Conservation (phyloP, 306 rosid species). For the Dryas drummondii region DNA sequence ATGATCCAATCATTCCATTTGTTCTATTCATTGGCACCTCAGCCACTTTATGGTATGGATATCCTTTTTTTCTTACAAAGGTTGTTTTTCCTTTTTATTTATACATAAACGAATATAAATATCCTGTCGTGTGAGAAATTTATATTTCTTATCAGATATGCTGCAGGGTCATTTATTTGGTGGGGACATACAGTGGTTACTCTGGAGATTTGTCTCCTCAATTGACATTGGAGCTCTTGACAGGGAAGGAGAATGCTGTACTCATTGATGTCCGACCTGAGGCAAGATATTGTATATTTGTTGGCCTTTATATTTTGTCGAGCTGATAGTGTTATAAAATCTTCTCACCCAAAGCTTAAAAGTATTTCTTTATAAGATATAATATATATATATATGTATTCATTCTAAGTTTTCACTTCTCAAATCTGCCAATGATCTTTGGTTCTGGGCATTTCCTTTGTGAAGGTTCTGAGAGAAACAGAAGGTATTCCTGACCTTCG, state of each 20-base stretch:
- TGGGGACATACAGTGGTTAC: conserved; percentile 75
- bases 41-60: conserved; percentile 74
- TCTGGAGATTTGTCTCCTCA: conserved; percentile 88
- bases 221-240: conserved; percentile 67
- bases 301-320: conserved; percentile 35
- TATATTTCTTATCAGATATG: conserved; percentile 67
- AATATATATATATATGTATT: neutral
- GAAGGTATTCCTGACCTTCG: conserved; percentile 91
- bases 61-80: conserved; percentile 35
- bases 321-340: neutral
- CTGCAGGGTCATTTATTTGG: conserved; percentile 88
- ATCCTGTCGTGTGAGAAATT: conserved; percentile 37
- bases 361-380: conserved; percentile 3
- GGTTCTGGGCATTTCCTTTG: conserved; percentile 20
- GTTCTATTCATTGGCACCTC: conserved; percentile 72
- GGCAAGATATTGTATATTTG: conserved; percentile 58
- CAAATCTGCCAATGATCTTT: conserved; percentile 26
- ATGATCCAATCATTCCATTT: conserved; percentile 85
- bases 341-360: neutral
- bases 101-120: conserved; percentile 15
- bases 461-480: conserved; percentile 69
- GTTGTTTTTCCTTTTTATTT: conserved; percentile 18
- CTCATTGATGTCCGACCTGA: conserved; percentile 84
- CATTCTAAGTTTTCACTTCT: neutral
- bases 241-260: conserved; percentile 59